Conservation (phyloP, 768 basidiomycete species). For the Plicaturopsis crispa region DNA sequence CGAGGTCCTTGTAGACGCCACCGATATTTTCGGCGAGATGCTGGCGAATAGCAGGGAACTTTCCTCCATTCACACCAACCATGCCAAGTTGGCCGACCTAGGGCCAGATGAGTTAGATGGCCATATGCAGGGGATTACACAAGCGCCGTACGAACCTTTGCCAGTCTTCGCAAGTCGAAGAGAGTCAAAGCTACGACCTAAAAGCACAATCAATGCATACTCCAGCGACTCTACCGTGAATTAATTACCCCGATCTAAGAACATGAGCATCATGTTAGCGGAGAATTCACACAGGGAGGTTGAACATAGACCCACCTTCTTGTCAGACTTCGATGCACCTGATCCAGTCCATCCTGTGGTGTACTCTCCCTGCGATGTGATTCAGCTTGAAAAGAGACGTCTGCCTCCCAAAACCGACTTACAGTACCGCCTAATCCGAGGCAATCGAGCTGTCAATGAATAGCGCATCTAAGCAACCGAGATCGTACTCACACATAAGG, state of each 20-base stretch:
- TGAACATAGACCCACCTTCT: slow-evolving; percentile 65
- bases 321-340: slow-evolving; percentile 92
- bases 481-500: slow-evolving; percentile 60
- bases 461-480: slow-evolving; percentile 29
- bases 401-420: slow-evolving; percentile 8
- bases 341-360: slow-evolving; percentile 92
- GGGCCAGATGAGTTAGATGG: slow-evolving; percentile 8
- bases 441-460: slow-evolving; percentile 3
- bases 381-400: background rate
- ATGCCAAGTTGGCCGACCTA: slow-evolving; percentile 71
- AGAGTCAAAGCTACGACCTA: slow-evolving; percentile 86
- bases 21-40: slow-evolving; percentile 82
- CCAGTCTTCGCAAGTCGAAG: slow-evolving; percentile 81
- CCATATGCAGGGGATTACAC: background rate
- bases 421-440: slow-evolving; percentile 38
- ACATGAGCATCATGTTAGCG: slow-evolving; percentile 2
- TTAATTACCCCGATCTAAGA: slow-evolving; percentile 53
- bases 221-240: no score
- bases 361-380: slow-evolving; percentile 62
- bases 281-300: background rate
- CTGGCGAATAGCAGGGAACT: slow-evolving; percentile 79
- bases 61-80: slow-evolving; percentile 85
- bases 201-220: slow-evolving; percentile 9
- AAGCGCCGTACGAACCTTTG: slow-evolving; percentile 49
- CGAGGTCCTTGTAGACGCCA: slow-evolving; percentile 81